Evolutionary conservation across 2,329 filamentous ascomycete genomes (phyloP).

Genomic region (Xylariaceae sp.): DNA sequence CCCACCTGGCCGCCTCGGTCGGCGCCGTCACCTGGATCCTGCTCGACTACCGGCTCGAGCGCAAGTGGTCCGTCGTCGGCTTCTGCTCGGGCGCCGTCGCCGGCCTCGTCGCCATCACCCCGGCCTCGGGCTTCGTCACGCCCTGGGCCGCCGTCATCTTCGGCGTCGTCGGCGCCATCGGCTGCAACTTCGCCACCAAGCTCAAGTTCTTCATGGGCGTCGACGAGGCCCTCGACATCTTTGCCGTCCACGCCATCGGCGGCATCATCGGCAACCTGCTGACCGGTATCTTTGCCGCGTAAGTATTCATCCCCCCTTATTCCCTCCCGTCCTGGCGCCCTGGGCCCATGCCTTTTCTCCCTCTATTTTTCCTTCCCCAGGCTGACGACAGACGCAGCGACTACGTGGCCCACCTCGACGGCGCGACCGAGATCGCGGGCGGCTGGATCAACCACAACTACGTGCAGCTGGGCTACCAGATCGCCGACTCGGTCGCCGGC

Average conservation of each 20-base stretch:
- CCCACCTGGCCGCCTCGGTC: conserved; percentile 76
- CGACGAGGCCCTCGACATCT: conserved; percentile 84
- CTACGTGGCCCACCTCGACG: conserved; percentile 68
- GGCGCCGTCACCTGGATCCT: conserved; percentile 79
- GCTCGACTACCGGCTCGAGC: conserved; percentile 83
- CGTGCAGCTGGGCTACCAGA: conserved; percentile 63
- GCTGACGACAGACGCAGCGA: conserved; percentile 34
- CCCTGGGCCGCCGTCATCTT: conserved; percentile 53
- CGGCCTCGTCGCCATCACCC: conserved; percentile 80
- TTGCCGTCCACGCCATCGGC: conserved; percentile 81
- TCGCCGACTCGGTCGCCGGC: conserved; percentile 58
- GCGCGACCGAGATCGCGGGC: conserved; percentile 48
- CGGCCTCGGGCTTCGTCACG: conserved; percentile 74
- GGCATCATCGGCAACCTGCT: conserved; percentile 74
- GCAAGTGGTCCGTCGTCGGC: conserved; percentile 88
- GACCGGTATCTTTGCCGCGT: conserved; percentile 71
- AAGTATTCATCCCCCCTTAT: conserved; percentile 22
- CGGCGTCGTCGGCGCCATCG: conserved; percentile 52
- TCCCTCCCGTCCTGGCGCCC: no score
- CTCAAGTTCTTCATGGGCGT: conserved; percentile 66
- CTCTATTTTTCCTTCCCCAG: neutral
- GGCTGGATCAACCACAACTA: conserved; percentile 68
- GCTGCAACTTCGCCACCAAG: conserved; percentile 83
- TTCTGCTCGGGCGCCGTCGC: conserved; percentile 88
- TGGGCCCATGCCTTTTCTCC: neutral